phyloP scores from a whole-genome alignment of 2,329 filamentous ascomycete species.

The Xylaria sp. region DNA sequence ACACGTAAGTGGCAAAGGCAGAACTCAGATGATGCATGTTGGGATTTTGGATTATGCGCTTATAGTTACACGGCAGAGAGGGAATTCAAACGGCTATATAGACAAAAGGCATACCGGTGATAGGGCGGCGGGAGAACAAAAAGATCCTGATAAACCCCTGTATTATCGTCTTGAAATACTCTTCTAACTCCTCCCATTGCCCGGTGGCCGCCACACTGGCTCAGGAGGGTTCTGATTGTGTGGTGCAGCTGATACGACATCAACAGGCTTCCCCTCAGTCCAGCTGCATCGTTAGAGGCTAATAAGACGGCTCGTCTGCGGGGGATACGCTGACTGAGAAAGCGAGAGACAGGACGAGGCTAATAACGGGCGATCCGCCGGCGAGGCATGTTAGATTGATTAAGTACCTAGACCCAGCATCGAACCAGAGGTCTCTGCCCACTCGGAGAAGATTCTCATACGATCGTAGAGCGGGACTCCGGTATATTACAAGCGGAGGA shows the following conservation, averaged over 20 bases:
- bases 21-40: conserved; percentile 4
- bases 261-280: conserved; percentile 45
- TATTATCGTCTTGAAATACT: conserved; percentile 13
- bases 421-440: conserved; percentile 16
- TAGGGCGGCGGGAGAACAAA: conserved; percentile 6
- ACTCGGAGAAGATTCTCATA: conserved; percentile 8
- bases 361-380: conserved; percentile 20
- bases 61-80: conserved; percentile 35
- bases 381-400: conserved; percentile 17
- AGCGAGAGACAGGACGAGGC: background rate
- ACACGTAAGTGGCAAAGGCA: background rate
- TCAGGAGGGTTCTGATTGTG: conserved; percentile 16
- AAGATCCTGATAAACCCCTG: background rate
- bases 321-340: conserved; percentile 23
- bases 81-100: conserved; percentile 32
- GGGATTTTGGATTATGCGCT: conserved; percentile 4
- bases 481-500: background rate
- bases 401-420: conserved; percentile 2
- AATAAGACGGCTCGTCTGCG: conserved; percentile 35
- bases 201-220: conserved; percentile 15
- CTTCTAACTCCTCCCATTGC: background rate
- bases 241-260: conserved; percentile 40
- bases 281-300: conserved; percentile 35
- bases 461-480: conserved; percentile 6
- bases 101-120: conserved; percentile 7